These are phyloP conservation scores for Pseudocercospora macadamiae DNA, from an alignment of 2,329 filamentous ascomycete genomes.

Conservation along the genomic window DNA sequence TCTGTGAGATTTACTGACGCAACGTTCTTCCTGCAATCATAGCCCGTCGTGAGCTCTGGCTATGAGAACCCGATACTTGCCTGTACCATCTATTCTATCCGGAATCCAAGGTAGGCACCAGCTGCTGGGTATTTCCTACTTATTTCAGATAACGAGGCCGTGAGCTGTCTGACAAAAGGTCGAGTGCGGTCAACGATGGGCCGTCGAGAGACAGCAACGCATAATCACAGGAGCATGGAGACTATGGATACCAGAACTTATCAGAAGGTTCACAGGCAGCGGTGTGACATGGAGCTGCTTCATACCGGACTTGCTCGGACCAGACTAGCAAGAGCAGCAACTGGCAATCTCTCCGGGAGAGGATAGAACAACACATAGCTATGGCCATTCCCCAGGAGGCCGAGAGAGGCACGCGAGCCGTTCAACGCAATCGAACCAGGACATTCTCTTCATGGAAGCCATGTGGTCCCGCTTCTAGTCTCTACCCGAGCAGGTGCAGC, in stretches of 20 bases:
- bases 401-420: conserved; percentile 45
- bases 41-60: no score
- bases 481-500: conserved; percentile 40
- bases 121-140: neutral
- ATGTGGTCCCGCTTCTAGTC: conserved; percentile 53
- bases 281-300: conserved; percentile 54
- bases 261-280: conserved; percentile 34
- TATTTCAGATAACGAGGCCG: neutral
- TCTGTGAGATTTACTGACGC: no score
- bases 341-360: conserved; percentile 50
- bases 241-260: neutral
- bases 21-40: no score
- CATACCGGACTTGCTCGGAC: conserved; percentile 46
- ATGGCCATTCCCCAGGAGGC: conserved; percentile 50
- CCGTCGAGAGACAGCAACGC: neutral
- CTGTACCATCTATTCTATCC: no score
- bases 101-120: neutral
- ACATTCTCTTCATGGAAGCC: conserved; percentile 52
- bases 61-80: no score
- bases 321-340: conserved; percentile 43
- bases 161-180: neutral
- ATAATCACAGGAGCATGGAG: no score
- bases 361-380: no score
- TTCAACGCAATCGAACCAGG: conserved; percentile 45
- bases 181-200: neutral